A percentile compares a stretch with the other conserved stretches of the same genome.
Evolutionary conservation across 139 green algal species (phyloP).

Genomic region (Nannochloris sp.): DNA sequence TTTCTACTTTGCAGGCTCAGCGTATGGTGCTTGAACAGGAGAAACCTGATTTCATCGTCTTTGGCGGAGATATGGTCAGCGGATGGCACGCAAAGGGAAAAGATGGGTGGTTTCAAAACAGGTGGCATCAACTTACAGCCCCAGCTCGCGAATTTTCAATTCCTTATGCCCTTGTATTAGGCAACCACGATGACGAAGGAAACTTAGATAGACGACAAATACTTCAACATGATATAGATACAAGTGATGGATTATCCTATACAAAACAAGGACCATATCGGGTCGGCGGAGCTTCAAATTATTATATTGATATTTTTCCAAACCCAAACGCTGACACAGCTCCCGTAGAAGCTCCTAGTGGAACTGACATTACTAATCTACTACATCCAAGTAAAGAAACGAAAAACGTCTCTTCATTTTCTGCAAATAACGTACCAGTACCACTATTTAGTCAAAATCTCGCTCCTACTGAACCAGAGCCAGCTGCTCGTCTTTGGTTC

Average conservation of each 20-base stretch:
- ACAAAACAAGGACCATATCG: constrained; percentile 15
- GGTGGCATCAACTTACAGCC: constrained; percentile 17
- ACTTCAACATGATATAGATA: constrained; percentile 5
- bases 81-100: constrained; percentile 13
- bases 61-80: constrained; percentile 32
- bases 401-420: no score
- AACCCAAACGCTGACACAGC: no score
- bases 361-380: no score
- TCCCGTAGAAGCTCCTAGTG: no score
- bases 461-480: neutral
- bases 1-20: neutral
- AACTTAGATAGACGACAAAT: constrained; percentile 23
- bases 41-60: constrained; percentile 25
- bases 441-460: no score
- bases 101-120: constrained; percentile 15
- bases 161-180: constrained; percentile 24
- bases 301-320: constrained; percentile 25
- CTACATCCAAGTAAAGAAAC: no score
- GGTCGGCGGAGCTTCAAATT: constrained; percentile 21
- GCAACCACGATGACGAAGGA: constrained; percentile 37
- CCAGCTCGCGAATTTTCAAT: neutral
- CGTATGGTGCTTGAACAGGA: constrained; percentile 4
- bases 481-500: constrained; percentile 34
- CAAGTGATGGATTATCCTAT: neutral
- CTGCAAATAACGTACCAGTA: no score